Evolutionary conservation across 345 rosid genomes (phyloP).

Genomic region (Cardamine chenopodiifolia): DNA sequence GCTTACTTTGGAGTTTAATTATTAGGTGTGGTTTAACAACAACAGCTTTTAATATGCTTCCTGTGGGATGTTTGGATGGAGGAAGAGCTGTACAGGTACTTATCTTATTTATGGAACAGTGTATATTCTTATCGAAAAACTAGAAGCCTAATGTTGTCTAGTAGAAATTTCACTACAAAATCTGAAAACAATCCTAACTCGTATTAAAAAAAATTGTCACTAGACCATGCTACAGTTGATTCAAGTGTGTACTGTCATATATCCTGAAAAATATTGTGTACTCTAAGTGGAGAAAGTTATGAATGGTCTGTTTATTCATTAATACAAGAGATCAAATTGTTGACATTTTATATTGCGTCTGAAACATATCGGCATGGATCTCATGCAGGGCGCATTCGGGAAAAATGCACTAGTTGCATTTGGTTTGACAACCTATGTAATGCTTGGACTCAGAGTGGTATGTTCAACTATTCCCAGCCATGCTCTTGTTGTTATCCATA

Average conservation of each 20-base stretch:
- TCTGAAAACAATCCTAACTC: not conserved
- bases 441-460: conserved; percentile 96
- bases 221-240: not conserved
- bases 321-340: not conserved
- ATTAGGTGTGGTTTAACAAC: conserved; percentile 96
- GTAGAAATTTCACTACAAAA: not conserved
- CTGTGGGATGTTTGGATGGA: conserved; percentile 94
- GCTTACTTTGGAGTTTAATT: conserved; percentile 34
- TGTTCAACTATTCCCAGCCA: conserved; percentile 31
- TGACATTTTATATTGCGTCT: not conserved
- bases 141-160: not conserved
- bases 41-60: conserved; percentile 93
- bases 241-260: not conserved
- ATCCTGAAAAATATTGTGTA: not conserved
- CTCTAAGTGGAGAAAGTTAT: not conserved
- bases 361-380: conserved; percentile 7
- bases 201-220: not conserved
- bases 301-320: not conserved
- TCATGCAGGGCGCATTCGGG: conserved; percentile 81
- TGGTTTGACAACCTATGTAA: conserved; percentile 76
- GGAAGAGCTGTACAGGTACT: conserved; percentile 95
- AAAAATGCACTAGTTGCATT: conserved; percentile 63
- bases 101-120: not conserved
- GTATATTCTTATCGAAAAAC: not conserved
- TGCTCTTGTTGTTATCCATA: not conserved